These are phyloP conservation scores for Plectosphaerella plurivora DNA, from an alignment of 2,329 filamentous ascomycete species.

Conservation along the genomic window DNA sequence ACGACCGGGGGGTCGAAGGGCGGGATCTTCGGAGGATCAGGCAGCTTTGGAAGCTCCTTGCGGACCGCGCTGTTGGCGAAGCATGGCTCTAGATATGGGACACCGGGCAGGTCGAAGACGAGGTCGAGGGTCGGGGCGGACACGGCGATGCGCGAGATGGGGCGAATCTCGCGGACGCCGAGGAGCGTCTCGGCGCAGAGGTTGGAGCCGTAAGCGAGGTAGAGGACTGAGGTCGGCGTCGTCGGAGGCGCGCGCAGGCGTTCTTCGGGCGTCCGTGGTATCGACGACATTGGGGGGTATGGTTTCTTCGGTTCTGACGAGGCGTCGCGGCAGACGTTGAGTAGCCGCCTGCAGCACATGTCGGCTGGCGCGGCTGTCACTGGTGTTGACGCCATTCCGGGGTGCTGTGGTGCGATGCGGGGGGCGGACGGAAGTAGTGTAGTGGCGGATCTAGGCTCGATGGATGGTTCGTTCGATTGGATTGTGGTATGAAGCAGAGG, in stretches of 20 bases:
- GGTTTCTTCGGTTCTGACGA: conserved; percentile 3
- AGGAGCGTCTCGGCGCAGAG: conserved; percentile 76
- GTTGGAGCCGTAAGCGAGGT: conserved; percentile 91
- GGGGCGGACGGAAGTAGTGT: neutral
- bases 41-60: conserved; percentile 38
- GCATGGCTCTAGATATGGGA: conserved; percentile 86
- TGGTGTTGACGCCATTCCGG: conserved; percentile 2
- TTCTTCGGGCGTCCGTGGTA: conserved; percentile 27
- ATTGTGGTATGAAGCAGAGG: too few species aligned
- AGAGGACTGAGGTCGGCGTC: conserved; percentile 56
- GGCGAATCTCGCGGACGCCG: conserved; percentile 71
- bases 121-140: conserved; percentile 73
- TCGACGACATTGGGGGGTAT: conserved; percentile 24
- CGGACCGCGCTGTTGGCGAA: conserved; percentile 77
- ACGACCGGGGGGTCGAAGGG: conserved; percentile 4
- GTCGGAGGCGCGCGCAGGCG: conserved; percentile 27
- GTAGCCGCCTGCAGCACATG: neutral
- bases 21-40: conserved; percentile 21
- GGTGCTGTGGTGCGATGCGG: neutral
- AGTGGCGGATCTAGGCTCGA: too few species aligned
- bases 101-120: conserved; percentile 78
- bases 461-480: too few species aligned
- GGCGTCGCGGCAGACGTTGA: neutral
- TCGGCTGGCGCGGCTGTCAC: neutral
- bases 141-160: conserved; percentile 77